Percentiles rank a stretch among this genome's conserved stretches.
Evolutionary conservation across 371 early-diverging fungal species (phyloP).

Genomic region (Dichotomocladium elegans): DNA sequence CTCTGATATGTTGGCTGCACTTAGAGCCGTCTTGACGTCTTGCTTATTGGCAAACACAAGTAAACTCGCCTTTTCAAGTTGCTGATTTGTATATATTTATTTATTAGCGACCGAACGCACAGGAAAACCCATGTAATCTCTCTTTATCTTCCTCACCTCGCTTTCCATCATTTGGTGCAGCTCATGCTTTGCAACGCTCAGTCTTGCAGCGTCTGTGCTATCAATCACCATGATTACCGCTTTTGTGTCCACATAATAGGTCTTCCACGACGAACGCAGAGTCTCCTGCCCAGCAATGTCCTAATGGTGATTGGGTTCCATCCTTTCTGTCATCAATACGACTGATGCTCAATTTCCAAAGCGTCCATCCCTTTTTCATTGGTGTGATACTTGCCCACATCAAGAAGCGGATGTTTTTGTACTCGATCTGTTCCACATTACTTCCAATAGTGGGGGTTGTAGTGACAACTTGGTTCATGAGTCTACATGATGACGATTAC

Average conservation of each 20-base stretch:
- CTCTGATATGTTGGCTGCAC: conserved; percentile 69
- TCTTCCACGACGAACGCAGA: conserved; percentile 66
- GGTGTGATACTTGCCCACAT: conserved; percentile 69
- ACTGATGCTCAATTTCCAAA: too few relatives aligned
- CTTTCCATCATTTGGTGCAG: conserved; percentile 73
- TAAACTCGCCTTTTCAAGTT: conserved; percentile 56
- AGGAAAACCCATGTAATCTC: background rate
- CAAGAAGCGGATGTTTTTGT: conserved; percentile 70
- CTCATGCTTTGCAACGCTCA: conserved; percentile 62
- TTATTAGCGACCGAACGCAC: too few relatives aligned
- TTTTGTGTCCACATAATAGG: conserved; percentile 70
- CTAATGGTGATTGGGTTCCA: conserved; percentile 15
- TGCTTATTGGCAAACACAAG: conserved; percentile 75
- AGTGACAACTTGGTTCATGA: conserved; percentile 67
- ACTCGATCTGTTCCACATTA: conserved; percentile 68
- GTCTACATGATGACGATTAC: conserved; percentile 23
- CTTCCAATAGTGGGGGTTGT: conserved; percentile 77
- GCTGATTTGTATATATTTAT: too few relatives aligned
- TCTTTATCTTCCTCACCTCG: conserved; percentile 41
- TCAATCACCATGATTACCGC: conserved; percentile 80
- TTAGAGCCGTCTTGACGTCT: conserved; percentile 64
- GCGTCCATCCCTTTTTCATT: too few relatives aligned
- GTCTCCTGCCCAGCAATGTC: conserved; percentile 78
- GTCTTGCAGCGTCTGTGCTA: conserved; percentile 63
- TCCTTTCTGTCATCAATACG: too few relatives aligned